phyloP scores from a whole-genome alignment of 805 yeast genomes.

The Metschnikowia colocasiae region DNA sequence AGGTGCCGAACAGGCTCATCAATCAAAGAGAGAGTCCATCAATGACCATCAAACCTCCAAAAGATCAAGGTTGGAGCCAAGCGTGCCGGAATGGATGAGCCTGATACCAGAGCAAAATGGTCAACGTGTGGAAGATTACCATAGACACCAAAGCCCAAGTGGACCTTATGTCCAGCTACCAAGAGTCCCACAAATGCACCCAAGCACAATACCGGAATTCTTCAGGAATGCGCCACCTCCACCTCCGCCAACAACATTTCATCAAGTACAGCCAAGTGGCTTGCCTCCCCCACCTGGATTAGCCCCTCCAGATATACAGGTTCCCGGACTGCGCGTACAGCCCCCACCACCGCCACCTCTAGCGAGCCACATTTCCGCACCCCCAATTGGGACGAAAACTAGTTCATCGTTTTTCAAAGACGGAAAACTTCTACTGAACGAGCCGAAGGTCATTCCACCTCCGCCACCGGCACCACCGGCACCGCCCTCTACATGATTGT shows the following conservation, averaged over 20 bases:
- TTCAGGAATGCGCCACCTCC: slow-evolving; percentile 1
- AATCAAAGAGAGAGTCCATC: not conserved
- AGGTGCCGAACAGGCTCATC: not conserved
- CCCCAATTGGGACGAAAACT: not conserved
- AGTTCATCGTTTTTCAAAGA: slow-evolving; percentile 2
- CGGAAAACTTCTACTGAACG: not conserved
- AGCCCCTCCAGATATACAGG: slow-evolving; percentile 5
- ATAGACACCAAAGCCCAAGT: not conserved
- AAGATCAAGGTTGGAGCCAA: not conserved
- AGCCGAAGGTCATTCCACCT: not conserved
- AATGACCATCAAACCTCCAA: not conserved
- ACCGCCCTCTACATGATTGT: slow-evolving; percentile 4
- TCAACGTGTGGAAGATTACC: not conserved
- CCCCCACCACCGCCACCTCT: slow-evolving; percentile 8
- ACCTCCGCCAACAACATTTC: slow-evolving; percentile 2
- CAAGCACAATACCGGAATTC: not conserved
- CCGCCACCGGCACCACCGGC: slow-evolving; percentile 20
- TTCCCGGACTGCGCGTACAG: slow-evolving; percentile 3
- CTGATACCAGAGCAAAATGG: not conserved
- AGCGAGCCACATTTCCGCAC: not conserved
- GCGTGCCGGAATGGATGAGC: slow-evolving; percentile 4
- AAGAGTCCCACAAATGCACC: not conserved
- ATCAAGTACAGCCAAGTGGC: slow-evolving; percentile 4
- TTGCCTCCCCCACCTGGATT: slow-evolving; percentile 16
- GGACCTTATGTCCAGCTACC: not conserved